Base-by-base conservation (phyloP, 129 eudicot genomes). In the Apium graveolens region DNA sequence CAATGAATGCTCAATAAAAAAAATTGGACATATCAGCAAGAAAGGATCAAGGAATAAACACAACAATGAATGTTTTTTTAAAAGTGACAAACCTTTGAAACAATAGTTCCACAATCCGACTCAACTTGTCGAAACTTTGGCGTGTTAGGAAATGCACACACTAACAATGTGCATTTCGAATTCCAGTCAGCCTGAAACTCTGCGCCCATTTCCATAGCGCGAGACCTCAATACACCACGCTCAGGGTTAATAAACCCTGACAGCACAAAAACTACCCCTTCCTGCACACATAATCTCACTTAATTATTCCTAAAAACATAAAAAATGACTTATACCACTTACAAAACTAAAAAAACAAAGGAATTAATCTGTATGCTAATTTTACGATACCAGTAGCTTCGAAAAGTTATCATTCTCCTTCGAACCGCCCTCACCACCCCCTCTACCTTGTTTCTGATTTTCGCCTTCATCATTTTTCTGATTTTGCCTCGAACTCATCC, bases 221-320 rank as follows among this genome's bases (percentile, higher is more conserved):
- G 96, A 45, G 97, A 96, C 78, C 97, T 79, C 82, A 96, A 82
- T 12, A 70, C 81, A 76, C 90, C 81, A n/a, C 97, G 91, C 80
- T 96, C 97, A 10, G 99, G 99, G 76, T 92, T 92, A 70, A 95
- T 89, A 87, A 95, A 91, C 69, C 99, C 97, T 3, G 99, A 96
- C 37, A 92, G 96, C 49, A 80, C 97, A 89, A 96, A 90, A 45
- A 90, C 91, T 43, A 96, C 91, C 72, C 97, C 97, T 76, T 96
- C 97, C 97, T 96, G 65, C 81, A 77, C 37, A 55, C 75, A 81
- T 42, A 62, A 42, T 51, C 49, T 42, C 42, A n/a, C n/a, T n/a
- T n/a, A 13, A 32, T 42, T 17, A 62, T 41, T n/a, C 34, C 18
- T 49, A 5, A 11, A 21, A 77, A 63, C 0, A 24, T 13, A 57